Base-by-base conservation (phyloP, 1,284 basidiomycete genomes). In the Dichomitus squalens region DNA sequence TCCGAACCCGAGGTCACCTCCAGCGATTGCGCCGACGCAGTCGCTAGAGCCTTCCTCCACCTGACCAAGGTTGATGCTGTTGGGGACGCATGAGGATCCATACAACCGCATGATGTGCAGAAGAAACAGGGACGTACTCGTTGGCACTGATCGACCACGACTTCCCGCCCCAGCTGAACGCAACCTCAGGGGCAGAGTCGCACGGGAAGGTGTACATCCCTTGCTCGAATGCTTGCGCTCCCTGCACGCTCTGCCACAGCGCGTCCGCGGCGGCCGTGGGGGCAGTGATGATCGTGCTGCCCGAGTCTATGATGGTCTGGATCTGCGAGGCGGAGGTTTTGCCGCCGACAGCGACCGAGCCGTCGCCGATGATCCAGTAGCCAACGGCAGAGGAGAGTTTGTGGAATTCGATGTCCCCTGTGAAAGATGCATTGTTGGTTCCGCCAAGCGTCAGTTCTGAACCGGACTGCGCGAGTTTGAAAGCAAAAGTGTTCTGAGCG, bases 401-500 rank as follows among this genome's bases (percentile, higher is more conserved):
- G 50, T 66, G 63, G 36, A 36, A 59, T 43, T 61, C 64, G 55
- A 79, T 66, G 20, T 58, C 58, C 55, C 70, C 81, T n/a, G 65
- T 74, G 66, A 78, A 81, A 43, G 77, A 64, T 3, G 59, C 46
- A 8, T 57, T 60, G 64, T 85, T 73, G 0, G 74, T 71, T 8
- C 83, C 86, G 44, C 88, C 88, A 49, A 90, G 71, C 63, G 73
- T 79, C 11, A 90, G 79, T 65, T 84, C 79, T 20, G 80, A 78
- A 5, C 75, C 75, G 31, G 61, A 56, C 2, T 63, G 47, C 9
- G 77, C 70, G 38, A 89, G 76, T 57, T 83, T 81, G 69, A 90
- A 80, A 23, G 77, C 76, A 64, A 88, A 88, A 44, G 80, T 74
- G 27, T 73, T 66, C n/a, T 71, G 61, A 1, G 70, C 59, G 12